Evolutionary conservation across 2,329 filamentous ascomycete genomes (phyloP).

Genomic region (Fusarium lyarnte): DNA sequence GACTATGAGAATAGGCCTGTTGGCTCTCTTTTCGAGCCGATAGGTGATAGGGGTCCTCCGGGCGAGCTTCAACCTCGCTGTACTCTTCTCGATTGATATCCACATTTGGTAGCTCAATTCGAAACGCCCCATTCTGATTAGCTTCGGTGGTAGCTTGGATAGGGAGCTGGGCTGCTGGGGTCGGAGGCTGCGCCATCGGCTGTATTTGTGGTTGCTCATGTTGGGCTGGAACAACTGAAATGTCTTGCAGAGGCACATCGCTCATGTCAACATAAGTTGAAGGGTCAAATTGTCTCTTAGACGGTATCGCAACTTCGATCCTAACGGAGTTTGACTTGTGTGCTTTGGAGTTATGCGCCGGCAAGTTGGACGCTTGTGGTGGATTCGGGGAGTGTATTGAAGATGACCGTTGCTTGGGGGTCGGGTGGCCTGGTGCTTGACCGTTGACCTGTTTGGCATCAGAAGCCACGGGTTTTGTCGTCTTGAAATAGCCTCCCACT

Average conservation of each 20-base stretch:
- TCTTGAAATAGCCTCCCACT: conserved; percentile 53
- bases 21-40: conserved; percentile 65
- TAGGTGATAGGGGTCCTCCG: conserved; percentile 58
- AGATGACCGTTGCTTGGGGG: conserved; percentile 33
- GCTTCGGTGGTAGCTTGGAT: conserved; percentile 3
- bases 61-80: conserved; percentile 56
- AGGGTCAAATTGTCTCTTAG: conserved; percentile 53
- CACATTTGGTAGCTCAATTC: conserved; percentile 58
- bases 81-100: conserved; percentile 65
- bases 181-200: conserved; percentile 7
- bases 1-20: conserved; percentile 60
- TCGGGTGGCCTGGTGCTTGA: conserved; percentile 34
- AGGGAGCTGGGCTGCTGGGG: conserved; percentile 5
- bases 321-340: conserved; percentile 50
- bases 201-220: conserved; percentile 13
- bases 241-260: conserved; percentile 37
- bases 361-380: conserved; percentile 18
- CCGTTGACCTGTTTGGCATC: conserved; percentile 51
- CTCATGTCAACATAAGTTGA: conserved; percentile 49
- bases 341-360: conserved; percentile 43
- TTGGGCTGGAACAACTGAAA: conserved; percentile 16
- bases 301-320: conserved; percentile 60
- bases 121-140: conserved; percentile 47
- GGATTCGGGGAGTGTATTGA: conserved; percentile 34
- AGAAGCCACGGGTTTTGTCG: conserved; percentile 47